Evolutionary conservation across 2,329 filamentous ascomycete genomes (phyloP), one percentile per base, ranked within the genome.

Genomic region (Fusarium veterinarium): DNA sequence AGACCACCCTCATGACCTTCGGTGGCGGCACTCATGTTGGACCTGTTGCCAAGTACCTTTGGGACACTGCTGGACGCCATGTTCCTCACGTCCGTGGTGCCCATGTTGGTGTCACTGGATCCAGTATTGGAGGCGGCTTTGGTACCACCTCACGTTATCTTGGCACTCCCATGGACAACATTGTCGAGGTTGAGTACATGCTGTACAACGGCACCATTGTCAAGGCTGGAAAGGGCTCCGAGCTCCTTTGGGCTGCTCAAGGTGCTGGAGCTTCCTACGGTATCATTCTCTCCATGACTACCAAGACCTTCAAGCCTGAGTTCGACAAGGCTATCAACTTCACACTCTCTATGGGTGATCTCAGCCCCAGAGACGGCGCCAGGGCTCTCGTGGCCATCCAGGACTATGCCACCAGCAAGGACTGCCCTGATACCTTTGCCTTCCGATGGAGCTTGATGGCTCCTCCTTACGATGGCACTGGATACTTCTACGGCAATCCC

Each of bases 401-500:
- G 31, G 72, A 77, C 28, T 77, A 64, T 16, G 60, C 69, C 12
- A 57, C 44, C 1, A 72, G 67, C 44, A 60, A 58, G 8, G 35
- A 45, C 2, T 73, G 71, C 45, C 69, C 75, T 9, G 75, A 77
- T 38, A 69, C 74, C 10, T 51, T 77, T 46, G 75, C 75, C 20
- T 59, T 77, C 46, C 75, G 75, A 13, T 77, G 70, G 72, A 74
- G 45, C 37, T 51, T 77, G 17, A 62, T 41, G 33, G 70, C 65
- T 25, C 65, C 56, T 20, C 65, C 65, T 11, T 68, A 64, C 3
- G 71, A 58, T 16, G 74, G 72, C 10, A 38, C 31, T 16, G 75
- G 75, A 25, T 77, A 77, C 57, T 77, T 77, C n/a, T 77, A 77
- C 25, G 75, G 75, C n/a, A 46, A 77, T 45, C 75, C 75, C 1